These are phyloP conservation scores for Cicer pinnatifidum DNA, from an alignment of 306 rosid species.

Conservation along the genomic window DNA sequence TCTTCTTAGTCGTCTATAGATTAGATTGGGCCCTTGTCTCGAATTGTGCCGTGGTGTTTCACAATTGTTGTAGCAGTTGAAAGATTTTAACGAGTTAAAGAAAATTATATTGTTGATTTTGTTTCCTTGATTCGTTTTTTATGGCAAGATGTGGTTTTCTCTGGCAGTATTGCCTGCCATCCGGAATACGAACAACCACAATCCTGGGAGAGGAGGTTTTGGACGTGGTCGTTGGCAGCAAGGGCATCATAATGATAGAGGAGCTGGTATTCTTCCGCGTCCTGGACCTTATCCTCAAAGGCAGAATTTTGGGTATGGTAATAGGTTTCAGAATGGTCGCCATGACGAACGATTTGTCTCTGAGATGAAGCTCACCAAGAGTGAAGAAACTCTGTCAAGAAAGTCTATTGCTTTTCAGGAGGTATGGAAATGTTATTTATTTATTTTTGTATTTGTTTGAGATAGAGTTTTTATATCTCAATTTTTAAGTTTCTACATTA, in stretches of 20 bases:
- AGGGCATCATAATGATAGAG: slow-evolving; percentile 76
- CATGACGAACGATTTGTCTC: slow-evolving; percentile 85
- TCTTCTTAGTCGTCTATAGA: not conserved
- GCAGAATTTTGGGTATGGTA: slow-evolving; percentile 71
- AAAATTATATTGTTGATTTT: slow-evolving; percentile 43
- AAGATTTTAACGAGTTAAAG: slow-evolving; percentile 26
- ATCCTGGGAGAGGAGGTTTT: slow-evolving; percentile 54
- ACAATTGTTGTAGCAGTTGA: slow-evolving; percentile 29
- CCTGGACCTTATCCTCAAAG: slow-evolving; percentile 92
- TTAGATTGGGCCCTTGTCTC: not conserved
- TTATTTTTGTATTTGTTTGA: not conserved
- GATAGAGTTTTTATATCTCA: slow-evolving; percentile 13
- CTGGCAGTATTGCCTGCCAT: slow-evolving; percentile 60
- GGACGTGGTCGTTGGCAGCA: slow-evolving; percentile 64
- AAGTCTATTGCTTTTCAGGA: slow-evolving; percentile 66
- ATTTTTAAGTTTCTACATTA: not conserved
- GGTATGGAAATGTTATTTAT: slow-evolving; percentile 44
- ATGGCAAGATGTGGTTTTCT: slow-evolving; percentile 48
- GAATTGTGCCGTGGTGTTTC: not conserved
- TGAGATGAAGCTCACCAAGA: slow-evolving; percentile 81
- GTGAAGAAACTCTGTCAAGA: slow-evolving; percentile 68
- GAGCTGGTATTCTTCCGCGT: slow-evolving; percentile 88
- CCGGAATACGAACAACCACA: slow-evolving; percentile 50
- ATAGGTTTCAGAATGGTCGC: slow-evolving; percentile 71
- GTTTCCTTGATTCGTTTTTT: slow-evolving; percentile 44